Evolutionary conservation across 768 basidiomycete genomes (phyloP).

Genomic region (Tremella fuciformis): DNA sequence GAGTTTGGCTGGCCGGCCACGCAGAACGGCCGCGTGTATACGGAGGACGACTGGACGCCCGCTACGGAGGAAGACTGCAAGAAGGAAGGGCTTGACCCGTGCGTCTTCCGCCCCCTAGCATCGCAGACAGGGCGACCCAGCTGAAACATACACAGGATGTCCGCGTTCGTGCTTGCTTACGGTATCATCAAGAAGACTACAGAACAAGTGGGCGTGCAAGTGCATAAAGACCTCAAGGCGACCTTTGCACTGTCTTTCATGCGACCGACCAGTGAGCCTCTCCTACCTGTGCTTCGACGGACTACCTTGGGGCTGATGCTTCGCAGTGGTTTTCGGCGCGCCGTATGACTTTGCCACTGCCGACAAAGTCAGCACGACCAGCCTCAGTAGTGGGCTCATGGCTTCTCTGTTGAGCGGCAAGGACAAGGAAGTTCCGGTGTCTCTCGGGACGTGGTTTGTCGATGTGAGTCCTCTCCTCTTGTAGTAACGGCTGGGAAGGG

Average conservation of each 20-base stretch:
- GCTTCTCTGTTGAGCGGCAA: not conserved
- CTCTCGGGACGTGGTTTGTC: not conserved
- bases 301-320: not conserved
- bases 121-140: no score
- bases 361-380: not conserved
- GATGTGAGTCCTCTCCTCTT: not conserved
- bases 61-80: conserved; percentile 32
- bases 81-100: no score
- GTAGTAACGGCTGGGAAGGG: not conserved
- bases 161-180: not conserved
- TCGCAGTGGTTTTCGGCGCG: not conserved
- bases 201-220: not conserved
- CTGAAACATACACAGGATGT: no score
- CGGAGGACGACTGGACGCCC: conserved; percentile 41
- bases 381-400: not conserved
- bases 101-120: no score
- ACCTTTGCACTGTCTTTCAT: not conserved
- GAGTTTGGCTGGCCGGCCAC: no score
- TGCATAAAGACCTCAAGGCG: not conserved
- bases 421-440: not conserved
- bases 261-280: not conserved
- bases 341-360: not conserved
- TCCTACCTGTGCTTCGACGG: no score
- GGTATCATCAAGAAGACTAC: not conserved
- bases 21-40: no score